Evolutionary conservation across 192 early-diverging fungal genomes (phyloP).

Genomic region (Pilaira anomala): DNA sequence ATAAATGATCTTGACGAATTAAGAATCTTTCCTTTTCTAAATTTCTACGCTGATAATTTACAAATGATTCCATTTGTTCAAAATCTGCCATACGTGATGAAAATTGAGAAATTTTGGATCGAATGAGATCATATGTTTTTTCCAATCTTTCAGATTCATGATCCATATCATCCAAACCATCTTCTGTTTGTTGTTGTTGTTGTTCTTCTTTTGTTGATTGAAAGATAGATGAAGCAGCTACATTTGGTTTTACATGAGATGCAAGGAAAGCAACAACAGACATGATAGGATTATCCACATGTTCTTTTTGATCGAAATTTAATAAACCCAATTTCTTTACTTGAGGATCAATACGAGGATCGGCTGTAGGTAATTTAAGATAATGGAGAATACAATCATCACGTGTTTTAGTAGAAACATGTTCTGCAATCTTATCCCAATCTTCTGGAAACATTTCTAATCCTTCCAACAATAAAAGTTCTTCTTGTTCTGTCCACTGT

Average conservation of each 20-base stretch:
- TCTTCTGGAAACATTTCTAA: conserved; percentile 92
- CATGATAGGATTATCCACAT: conserved; percentile 83
- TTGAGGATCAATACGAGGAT: conserved; percentile 62
- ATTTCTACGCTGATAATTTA: conserved; percentile 81
- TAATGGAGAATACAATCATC: conserved; percentile 94
- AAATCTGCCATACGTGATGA: conserved; percentile 87
- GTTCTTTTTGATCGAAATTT: conserved; percentile 57
- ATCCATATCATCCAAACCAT: conserved; percentile 18
- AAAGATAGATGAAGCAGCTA: conserved; percentile 77
- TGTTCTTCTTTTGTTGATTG: conserved; percentile 19
- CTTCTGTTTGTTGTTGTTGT: conserved; percentile 4
- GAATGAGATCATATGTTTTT: conserved; percentile 70
- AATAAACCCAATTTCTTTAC: conserved; percentile 57
- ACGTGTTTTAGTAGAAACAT: conserved; percentile 84
- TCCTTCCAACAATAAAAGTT: conserved; percentile 85
- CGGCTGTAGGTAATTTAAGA: conserved; percentile 86
- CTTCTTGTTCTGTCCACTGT: conserved; percentile 88
- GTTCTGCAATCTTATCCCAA: conserved; percentile 88
- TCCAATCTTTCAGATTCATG: conserved; percentile 64
- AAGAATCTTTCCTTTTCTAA: conserved; percentile 68
- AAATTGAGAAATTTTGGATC: conserved; percentile 80
- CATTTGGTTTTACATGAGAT: conserved; percentile 81
- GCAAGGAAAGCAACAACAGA: conserved; percentile 90
- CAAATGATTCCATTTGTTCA: conserved; percentile 77
- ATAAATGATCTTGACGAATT: conserved; percentile 58